A percentile compares a stretch with the other conserved stretches of the same genome.
Conservation (phyloP, 208 protist species). For the Acanthamoeba culbertsoni region DNA sequence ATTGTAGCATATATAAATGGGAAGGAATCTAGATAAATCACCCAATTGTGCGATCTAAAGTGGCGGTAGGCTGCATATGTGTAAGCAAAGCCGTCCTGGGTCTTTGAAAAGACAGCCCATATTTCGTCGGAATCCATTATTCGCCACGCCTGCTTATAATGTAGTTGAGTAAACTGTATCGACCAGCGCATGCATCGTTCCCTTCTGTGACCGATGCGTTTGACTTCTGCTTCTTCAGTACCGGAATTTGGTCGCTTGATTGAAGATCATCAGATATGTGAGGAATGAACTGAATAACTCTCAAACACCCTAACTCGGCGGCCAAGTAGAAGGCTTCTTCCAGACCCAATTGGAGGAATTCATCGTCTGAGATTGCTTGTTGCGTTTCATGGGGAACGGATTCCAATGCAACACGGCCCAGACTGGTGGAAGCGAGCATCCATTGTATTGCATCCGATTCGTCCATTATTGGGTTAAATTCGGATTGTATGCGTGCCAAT, state of each 20-base stretch:
- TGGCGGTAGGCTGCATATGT: not conserved
- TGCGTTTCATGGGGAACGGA: too few relatives aligned
- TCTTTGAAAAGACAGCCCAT: not conserved
- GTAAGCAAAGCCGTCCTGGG: not conserved
- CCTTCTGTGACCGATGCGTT: too few relatives aligned
- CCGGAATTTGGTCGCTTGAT: not conserved
- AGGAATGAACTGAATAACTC: not conserved
- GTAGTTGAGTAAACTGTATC: too few relatives aligned
- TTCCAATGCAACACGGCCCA: too few relatives aligned
- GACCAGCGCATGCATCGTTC: too few relatives aligned
- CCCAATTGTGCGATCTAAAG: not conserved
- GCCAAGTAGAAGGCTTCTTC: constrained; percentile 13
- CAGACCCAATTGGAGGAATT: constrained; percentile 1
- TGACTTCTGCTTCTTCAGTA: too few relatives aligned
- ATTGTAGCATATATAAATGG: not conserved
- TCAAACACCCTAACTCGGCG: not conserved
- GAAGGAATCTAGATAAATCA: not conserved
- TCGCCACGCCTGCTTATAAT: not conserved
- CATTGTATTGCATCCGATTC: not conserved
- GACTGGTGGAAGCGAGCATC: not conserved
- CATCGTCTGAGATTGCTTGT: too few relatives aligned
- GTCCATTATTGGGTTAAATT: not conserved
- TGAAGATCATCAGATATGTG: too few relatives aligned
- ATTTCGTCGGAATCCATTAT: not conserved
- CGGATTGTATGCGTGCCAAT: not conserved